Evolutionary conservation across 805 yeast genomes (phyloP), one percentile per base, ranked within the genome.

Genomic region (Sugiyamaella lignohabitans): DNA sequence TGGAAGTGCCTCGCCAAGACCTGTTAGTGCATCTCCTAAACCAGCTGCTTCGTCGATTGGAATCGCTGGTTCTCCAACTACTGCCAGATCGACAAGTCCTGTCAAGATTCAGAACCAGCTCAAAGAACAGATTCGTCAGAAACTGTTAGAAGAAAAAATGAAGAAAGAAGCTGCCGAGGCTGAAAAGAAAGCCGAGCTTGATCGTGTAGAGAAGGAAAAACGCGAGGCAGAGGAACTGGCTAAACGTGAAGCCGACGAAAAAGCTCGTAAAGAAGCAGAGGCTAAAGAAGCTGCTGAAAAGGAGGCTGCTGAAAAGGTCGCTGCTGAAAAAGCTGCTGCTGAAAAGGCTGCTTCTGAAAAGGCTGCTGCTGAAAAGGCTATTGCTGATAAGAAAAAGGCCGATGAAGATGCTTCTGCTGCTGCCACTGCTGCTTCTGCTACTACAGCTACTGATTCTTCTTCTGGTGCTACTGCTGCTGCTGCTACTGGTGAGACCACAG

Each of bases 391-490:
- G 18, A 32, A 37, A 32, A 36, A 17, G 5, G 38, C 23, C 17
- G 14, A 35, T 16, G 32, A 11, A 4, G 50, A 30, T 39, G 55
- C 43, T 43, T 56, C 27, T 38, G 54, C 50, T 39, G 56, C 35
- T 37, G 52, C 32, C 20, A 47, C 43, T 43, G 54, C 35, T 4
- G 18, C 18, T n/a, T 36, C 20, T 18, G 43, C 21, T 10, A 35
- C 20, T 20, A 16, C 36, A 5, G 23, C 24, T n/a, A 49, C 38
- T 44, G 55, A 38, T 41, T 54, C 27, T 19, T 49, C 52, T 37
- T 57, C 43, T 32, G 54, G 40, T 19, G 52, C 47, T 40, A 56
- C 40, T 27, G 54, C 54, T 35, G 53, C 29, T 22, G 45, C 46
- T 27, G 43, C 53, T 50, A 46, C 56, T 38, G 42, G 50, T 30